A percentile compares a stretch with the other conserved stretches of the same genome.
Conservation (phyloP, 2,329 filamentous ascomycete genomes). For the Seiridium cupressi region DNA sequence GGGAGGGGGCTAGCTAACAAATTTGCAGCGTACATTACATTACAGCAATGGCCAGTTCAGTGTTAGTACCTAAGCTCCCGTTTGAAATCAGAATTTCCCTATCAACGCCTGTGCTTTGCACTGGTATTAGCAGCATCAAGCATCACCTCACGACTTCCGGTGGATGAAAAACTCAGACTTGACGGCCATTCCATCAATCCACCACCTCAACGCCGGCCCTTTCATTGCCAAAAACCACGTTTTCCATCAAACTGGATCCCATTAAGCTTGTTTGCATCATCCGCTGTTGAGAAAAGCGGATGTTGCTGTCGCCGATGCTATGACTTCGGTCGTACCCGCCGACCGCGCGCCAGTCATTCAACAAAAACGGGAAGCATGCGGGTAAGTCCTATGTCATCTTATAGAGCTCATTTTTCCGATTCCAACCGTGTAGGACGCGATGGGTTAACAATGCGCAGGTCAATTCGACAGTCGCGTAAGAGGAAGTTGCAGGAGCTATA, state of each 20-base stretch:
- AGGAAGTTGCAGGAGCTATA: conserved; percentile 88
- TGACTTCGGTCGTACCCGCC: conserved; percentile 68
- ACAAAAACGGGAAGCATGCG: conserved; percentile 62
- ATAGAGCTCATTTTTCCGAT: conserved; percentile 52
- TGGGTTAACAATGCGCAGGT: conserved; percentile 50
- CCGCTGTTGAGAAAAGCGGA: conserved; percentile 66
- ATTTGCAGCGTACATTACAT: conserved; percentile 2
- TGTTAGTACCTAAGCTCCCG: background rate
- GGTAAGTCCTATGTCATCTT: conserved; percentile 45
- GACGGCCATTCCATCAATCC: conserved; percentile 7
- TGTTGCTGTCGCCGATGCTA: conserved; percentile 67
- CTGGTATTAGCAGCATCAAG: conserved; percentile 1
- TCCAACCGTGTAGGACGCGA: conserved; percentile 40
- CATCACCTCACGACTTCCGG: conserved; percentile 11
- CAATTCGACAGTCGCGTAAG: conserved; percentile 81
- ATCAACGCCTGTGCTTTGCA: background rate
- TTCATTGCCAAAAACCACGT: conserved; percentile 30
- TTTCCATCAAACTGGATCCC: conserved; percentile 29
- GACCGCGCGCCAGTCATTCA: conserved; percentile 66
- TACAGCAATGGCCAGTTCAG: conserved; percentile 1
- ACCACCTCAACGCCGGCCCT: conserved; percentile 29
- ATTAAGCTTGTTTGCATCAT: conserved; percentile 40
- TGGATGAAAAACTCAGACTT: conserved; percentile 19
- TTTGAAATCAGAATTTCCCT: background rate
- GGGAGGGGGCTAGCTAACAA: background rate